phyloP scores from a whole-genome alignment of 345 rosid species.

The Sapria himalayana region DNA sequence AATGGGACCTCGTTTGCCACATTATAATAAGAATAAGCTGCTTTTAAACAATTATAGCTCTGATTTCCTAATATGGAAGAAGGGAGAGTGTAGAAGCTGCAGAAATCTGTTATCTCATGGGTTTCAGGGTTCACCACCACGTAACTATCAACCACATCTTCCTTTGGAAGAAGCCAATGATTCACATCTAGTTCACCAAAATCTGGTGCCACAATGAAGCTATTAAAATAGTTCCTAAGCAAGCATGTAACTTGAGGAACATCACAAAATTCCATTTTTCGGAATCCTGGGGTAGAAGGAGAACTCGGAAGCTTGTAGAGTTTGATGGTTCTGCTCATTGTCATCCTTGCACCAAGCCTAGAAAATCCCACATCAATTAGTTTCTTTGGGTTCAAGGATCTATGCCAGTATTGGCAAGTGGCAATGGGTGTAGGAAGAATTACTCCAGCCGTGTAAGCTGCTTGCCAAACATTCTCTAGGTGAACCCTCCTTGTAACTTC shows the following conservation, averaged over 20 bases:
- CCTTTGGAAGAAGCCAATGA: constrained; percentile 85
- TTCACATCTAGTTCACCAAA: constrained; percentile 69
- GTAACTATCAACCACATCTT: constrained; percentile 60
- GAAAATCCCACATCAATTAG: constrained; percentile 94
- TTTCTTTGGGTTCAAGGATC: constrained; percentile 89
- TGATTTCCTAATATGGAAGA: constrained; percentile 82
- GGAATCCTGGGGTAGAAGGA: constrained; percentile 64
- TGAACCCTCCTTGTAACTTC: constrained; percentile 89
- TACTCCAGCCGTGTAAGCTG: constrained; percentile 87
- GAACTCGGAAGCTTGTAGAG: constrained; percentile 67
- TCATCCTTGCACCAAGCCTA: constrained; percentile 80
- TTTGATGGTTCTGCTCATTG: constrained; percentile 86
- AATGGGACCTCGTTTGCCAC: constrained; percentile 62
- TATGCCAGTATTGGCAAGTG: constrained; percentile 90
- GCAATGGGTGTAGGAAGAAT: constrained; percentile 79
- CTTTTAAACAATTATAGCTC: constrained; percentile 50
- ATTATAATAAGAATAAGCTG: constrained; percentile 88
- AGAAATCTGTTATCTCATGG: constrained; percentile 72
- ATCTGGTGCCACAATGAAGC: constrained; percentile 70
- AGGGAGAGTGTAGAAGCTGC: constrained; percentile 93
- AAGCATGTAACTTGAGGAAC: constrained; percentile 72
- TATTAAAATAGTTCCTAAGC: constrained; percentile 49
- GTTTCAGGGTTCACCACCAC: constrained; percentile 73
- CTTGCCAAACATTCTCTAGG: constrained; percentile 88
- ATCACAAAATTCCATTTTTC: constrained; percentile 71